Evolutionary conservation across 495 filamentous ascomycete species (phyloP), one percentile per base, ranked within the genome.

Genomic region (Poronia punctata): DNA sequence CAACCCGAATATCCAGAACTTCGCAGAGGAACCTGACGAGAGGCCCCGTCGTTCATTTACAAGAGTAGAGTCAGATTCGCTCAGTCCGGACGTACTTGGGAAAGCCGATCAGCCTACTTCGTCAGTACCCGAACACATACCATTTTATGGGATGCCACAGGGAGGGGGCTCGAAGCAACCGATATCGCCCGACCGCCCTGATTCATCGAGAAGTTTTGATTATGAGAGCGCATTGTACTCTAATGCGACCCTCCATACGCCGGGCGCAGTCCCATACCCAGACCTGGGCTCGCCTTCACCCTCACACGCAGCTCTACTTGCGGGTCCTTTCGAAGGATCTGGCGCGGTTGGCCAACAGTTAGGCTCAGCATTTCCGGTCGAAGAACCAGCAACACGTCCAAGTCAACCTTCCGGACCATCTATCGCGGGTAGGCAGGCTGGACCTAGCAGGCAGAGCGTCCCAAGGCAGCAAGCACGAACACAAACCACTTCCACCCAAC

Each of bases 151-250:
- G 20, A 26, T 45, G 11, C 35, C 49, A 27, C 34, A 19, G 9
- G 49, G 55, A 6, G 20, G 23, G 25, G 55, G 55, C 30, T 45
- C 44, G n/a, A 21, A 30, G 3, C n/a, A 28, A 9, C 40, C 46
- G 10, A 27, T 29, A 29, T 27, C 45, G 23, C 27, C 43, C 7
- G 26, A 14, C 23, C 48, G 45, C 11, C 52, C 48, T 28, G 27
- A 34, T 30, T 44, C 53, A 7, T 38, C 43, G 11, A 64, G 56
- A 27, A 66, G 61, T 24, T 72, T 58, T 40, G 43, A 40, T 6
- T 47, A 58, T 18, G 68, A 72, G 36, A 51, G 48, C 32, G 37
- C 38, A 16, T 28, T 72, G 3, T 72, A 56, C 33, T 17, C 39
- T 1, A 42, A 52, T 6, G 57, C 62, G 14, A 35, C 29, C 1